Conservation (phyloP, 2,329 filamentous ascomycete genomes). For the Pyricularia pennisetigena region DNA sequence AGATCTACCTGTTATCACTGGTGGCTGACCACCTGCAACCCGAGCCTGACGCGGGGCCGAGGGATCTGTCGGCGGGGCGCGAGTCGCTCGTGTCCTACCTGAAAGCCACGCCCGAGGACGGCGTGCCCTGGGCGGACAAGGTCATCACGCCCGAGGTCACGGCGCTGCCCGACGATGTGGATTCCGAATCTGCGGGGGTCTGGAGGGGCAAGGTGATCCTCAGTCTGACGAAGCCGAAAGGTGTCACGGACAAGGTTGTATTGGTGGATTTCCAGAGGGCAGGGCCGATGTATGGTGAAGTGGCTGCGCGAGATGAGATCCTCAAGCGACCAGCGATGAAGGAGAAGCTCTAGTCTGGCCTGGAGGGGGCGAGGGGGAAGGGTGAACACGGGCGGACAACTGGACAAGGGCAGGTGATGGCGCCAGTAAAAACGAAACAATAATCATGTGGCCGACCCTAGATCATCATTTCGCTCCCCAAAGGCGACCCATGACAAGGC, state of each 20-base stretch:
- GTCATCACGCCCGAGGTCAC: slow-evolving; percentile 44
- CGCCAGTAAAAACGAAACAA: background rate
- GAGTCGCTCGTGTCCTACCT: background rate
- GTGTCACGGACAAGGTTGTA: slow-evolving; percentile 50
- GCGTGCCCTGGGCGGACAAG: slow-evolving; percentile 44
- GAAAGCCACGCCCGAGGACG: slow-evolving; percentile 17
- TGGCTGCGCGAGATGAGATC: slow-evolving; percentile 38
- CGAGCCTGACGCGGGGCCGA: slow-evolving; percentile 6
- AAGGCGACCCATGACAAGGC: background rate
- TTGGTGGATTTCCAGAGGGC: slow-evolving; percentile 42
- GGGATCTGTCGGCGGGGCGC: slow-evolving; percentile 15
- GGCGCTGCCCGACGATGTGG: slow-evolving; percentile 16
- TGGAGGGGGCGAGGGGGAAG: too few relatives aligned
- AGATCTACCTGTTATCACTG: slow-evolving; percentile 63
- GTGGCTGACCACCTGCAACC: slow-evolving; percentile 39
- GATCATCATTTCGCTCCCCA: background rate
- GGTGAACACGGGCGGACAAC: background rate
- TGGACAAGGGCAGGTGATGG: background rate
- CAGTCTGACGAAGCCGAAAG: slow-evolving; percentile 48
- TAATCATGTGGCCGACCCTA: background rate
- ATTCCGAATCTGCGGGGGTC: slow-evolving; percentile 21
- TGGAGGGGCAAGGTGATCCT: slow-evolving; percentile 40
- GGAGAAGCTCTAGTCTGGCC: slow-evolving; percentile 15
- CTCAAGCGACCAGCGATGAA: slow-evolving; percentile 13
- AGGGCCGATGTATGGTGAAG: slow-evolving; percentile 42